Evolutionary conservation across 257 asterid genomes (phyloP), one percentile per base, ranked within the genome.

Genomic region (Asclepias syriaca): DNA sequence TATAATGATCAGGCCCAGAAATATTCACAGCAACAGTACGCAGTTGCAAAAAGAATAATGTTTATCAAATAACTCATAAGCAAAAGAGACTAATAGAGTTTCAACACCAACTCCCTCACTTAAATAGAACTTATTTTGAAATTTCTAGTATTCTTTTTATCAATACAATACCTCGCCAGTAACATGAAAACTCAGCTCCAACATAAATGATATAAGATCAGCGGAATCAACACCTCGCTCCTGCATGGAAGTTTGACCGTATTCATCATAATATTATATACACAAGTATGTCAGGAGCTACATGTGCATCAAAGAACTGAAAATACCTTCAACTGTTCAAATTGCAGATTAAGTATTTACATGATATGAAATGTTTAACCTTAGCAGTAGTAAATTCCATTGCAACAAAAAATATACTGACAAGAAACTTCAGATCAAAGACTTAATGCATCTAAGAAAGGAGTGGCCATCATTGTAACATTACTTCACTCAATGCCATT

Each of bases 181-280:
- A 77, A 84, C 90, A 86, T 95, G 99, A 85, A 95, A 95, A 81
- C 99, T 95, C 74, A 95, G 97, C 83, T 95, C 99, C 84, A 92
- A 79, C 73, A 95, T 82, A 82, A 95, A 95, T 59, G 99, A 86
- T 78, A 92, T 89, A 72, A 92, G 97, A 83, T 95, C 98, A 56
- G 96, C 91, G 27, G 98, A 87, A 77, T 90, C 99, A 83, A 95
- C 88, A 27, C 98, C 99, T 64, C 77, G 88, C 72, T 95, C 99
- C 98, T 94, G 79, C 87, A 85, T 49, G 66, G 73, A 80, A 70
- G 46, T 13, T 55, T 48, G 60, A 37, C 49, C 34, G 50, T 3
- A 32, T 53, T 64, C 11, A 66, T 66, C 10, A 66, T 40, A 10
- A 16, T 14, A 13, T 37, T 22, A 65, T 37, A n/a, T 65, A 16